Evolutionary conservation across 2,329 filamentous ascomycete genomes (phyloP).

Genomic region (Neonectria hederae): DNA sequence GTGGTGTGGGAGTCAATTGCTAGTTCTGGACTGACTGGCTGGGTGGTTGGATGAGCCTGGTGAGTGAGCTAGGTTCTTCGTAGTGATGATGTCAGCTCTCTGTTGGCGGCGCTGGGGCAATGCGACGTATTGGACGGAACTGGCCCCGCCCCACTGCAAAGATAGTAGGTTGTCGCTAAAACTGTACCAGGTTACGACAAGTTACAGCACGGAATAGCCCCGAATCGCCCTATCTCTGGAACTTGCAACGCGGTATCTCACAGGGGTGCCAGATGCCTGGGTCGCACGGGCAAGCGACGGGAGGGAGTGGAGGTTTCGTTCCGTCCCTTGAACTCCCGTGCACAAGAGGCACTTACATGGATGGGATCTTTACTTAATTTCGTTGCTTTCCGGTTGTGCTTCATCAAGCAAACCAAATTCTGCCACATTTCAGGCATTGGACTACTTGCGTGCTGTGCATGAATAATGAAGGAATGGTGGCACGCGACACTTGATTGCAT

Average conservation of each 20-base stretch:
- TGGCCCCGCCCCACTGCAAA: slow-evolving; percentile 4
- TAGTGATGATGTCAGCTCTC: slow-evolving; percentile 43
- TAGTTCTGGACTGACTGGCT: not conserved
- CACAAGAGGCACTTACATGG: not conserved
- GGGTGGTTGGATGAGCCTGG: not conserved
- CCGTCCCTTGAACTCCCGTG: not conserved
- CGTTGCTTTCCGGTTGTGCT: not conserved
- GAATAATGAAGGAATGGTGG: not conserved
- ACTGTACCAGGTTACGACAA: slow-evolving; percentile 8
- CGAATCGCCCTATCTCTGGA: slow-evolving; percentile 2
- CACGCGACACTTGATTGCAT: not conserved
- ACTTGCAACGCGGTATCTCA: not conserved
- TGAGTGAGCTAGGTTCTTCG: slow-evolving; percentile 11
- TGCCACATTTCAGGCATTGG: not conserved
- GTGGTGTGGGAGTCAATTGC: slow-evolving; percentile 18
- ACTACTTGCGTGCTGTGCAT: not conserved
- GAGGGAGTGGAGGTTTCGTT: not conserved
- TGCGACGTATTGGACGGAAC: not conserved
- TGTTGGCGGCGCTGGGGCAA: not conserved
- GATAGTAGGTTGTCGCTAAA: slow-evolving; percentile 4
- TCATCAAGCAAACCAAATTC: not conserved
- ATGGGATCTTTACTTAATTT: not conserved
- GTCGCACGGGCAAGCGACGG: not conserved
- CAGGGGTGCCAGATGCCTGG: not conserved
- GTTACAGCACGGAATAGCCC: not conserved